Base-by-base conservation (phyloP, 2,329 filamentous ascomycete genomes). In the Rhynchosporium secalis region DNA sequence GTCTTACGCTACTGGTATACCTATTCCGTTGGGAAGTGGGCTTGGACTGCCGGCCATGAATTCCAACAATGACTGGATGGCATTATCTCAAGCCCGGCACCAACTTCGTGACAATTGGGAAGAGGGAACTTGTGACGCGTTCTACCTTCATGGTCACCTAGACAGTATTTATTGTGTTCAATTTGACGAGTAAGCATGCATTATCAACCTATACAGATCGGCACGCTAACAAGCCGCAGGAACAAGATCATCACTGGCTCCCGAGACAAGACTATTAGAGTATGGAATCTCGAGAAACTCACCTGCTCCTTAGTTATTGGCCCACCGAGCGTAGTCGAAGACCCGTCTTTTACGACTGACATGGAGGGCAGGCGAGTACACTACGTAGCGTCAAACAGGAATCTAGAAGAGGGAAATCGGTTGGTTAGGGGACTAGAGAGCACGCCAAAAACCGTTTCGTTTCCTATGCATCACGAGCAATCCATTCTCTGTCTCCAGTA, bases 81-180 rank as follows among this genome's bases (percentile, higher is more conserved):
- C 86, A 67, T 90, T 97, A 74, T 96, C 93, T 75, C 81, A 86
- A 69, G 88, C 90, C 49, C 88, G 91, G 69, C 84, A 87, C 64
- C 83, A 89, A 65, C 82, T 99, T 65, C 88, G 92, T 69, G 80
- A 82, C 67, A 86, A 90, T 66, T 99, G 95, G 95, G 87, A 85
- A 70, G 80, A 87, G 56, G 89, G 90, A 61, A 87, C 88, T 68
- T 91, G 92, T 8, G 88, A 86, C 51, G 88, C 92, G 0, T 86
- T 96, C 61, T 98, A 97, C 75, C 83, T 99, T 28, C 92, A 95
- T 71, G 95, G 95, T 2, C 95, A 99, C 75, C 87, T 88, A 31
- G 95, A 99, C 75, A 97, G 92, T 68, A 96, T 99, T 62, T 99
- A 99, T 78, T 99, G 95, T 76, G 85, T 96, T 61, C 95, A 99